These are phyloP conservation scores for Trichophyton equinum DNA, from an alignment of 2,329 filamentous ascomycete species.

Conservation along the genomic window DNA sequence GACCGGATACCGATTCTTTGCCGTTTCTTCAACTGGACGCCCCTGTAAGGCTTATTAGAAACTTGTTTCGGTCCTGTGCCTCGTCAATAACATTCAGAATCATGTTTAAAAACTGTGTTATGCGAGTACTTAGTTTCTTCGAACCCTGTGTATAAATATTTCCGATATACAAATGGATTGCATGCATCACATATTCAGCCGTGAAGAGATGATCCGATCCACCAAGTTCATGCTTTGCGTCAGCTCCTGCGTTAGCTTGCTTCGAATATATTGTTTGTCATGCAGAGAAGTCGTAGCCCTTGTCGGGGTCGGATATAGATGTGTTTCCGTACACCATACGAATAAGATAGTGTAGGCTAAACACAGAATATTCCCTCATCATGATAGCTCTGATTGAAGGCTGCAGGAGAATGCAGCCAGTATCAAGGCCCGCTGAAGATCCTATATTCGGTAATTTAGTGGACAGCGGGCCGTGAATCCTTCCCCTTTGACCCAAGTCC, in stretches of 20 bases:
- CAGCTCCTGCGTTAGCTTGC: constrained; percentile 1
- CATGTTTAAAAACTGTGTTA: background rate
- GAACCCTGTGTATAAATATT: background rate
- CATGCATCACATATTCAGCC: background rate
- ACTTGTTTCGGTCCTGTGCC: background rate
- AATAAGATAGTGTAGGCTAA: background rate
- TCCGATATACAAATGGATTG: background rate
- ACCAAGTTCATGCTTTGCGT: background rate
- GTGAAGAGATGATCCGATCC: background rate
- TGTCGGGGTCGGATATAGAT: background rate
- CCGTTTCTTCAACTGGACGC: background rate
- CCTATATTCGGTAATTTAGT: background rate
- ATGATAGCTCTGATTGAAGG: background rate
- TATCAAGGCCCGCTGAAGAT: background rate
- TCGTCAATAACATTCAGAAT: background rate
- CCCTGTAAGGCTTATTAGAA: background rate
- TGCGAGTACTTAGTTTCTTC: background rate
- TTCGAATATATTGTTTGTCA: background rate
- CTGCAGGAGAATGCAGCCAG: background rate
- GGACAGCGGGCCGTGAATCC: background rate
- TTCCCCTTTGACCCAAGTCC: constrained; percentile 5
- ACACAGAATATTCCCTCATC: background rate
- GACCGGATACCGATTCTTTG: background rate
- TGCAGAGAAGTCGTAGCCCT: background rate
- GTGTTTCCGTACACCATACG: background rate